A percentile compares a stretch with the other conserved stretches of the same genome.
Evolutionary conservation across 257 asterid genomes (phyloP).

Genomic region (Striga asiatica): DNA sequence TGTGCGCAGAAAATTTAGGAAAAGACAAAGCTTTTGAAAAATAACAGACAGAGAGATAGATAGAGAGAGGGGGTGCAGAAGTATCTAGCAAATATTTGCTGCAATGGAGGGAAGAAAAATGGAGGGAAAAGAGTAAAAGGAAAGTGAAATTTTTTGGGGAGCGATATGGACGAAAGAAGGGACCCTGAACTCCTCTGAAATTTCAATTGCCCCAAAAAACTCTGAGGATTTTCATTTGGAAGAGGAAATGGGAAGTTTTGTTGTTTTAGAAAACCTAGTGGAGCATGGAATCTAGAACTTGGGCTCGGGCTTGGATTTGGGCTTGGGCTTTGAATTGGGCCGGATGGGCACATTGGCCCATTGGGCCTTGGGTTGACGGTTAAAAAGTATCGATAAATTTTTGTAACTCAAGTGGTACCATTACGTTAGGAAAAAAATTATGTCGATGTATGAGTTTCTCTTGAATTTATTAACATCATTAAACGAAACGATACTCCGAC

Average conservation of each 20-base stretch:
- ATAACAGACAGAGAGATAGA: neutral
- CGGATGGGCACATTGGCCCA: too few species aligned
- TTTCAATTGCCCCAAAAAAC: constrained; percentile 28
- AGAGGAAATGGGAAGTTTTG: constrained; percentile 10
- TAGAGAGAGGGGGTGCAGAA: neutral
- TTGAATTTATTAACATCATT: too few species aligned
- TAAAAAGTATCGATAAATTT: too few species aligned
- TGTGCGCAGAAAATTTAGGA: neutral
- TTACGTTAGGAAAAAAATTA: too few species aligned
- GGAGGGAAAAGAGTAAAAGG: constrained; percentile 29
- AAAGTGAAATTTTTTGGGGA: constrained; percentile 14
- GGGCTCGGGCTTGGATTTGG: constrained; percentile 13
- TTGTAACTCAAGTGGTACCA: too few species aligned
- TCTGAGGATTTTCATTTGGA: constrained; percentile 8
- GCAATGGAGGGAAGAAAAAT: constrained; percentile 26
- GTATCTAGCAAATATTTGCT: neutral
- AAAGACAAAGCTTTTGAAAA: constrained; percentile 6
- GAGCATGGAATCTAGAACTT: constrained; percentile 12
- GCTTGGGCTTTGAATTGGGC: neutral
- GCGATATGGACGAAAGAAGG: constrained; percentile 12
- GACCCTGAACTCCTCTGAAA: constrained; percentile 31
- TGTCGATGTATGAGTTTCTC: too few species aligned
- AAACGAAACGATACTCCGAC: too few species aligned
- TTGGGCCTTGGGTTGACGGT: too few species aligned
- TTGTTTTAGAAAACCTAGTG: neutral